phyloP scores from a whole-genome alignment of 495 filamentous ascomycete genomes.

The Apodospora peruviana region DNA sequence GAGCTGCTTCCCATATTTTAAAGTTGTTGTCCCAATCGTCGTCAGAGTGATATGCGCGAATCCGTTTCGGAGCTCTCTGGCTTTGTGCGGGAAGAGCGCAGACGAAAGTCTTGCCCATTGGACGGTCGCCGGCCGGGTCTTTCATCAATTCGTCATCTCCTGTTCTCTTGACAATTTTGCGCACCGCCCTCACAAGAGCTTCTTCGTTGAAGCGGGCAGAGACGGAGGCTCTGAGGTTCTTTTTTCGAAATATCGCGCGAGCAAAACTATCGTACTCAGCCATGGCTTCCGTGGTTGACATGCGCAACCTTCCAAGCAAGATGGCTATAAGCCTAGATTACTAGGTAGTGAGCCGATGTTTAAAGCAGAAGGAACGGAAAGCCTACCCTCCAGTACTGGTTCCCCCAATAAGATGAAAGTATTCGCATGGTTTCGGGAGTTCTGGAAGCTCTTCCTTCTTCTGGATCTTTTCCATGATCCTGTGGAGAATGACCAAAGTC shows the following conservation, averaged over 20 bases:
- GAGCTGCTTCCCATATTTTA: conserved; percentile 23
- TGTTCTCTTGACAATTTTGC: conserved; percentile 5
- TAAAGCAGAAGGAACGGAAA: not conserved
- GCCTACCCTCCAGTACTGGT: conserved; percentile 36
- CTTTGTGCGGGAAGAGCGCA: conserved; percentile 9
- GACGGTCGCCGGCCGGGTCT: conserved; percentile 1
- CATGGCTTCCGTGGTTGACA: conserved; percentile 28
- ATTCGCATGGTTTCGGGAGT: conserved; percentile 29
- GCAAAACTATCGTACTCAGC: conserved; percentile 20
- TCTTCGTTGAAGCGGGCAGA: conserved; percentile 7
- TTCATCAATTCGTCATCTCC: conserved; percentile 6
- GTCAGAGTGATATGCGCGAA: not conserved
- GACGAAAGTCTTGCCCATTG: conserved; percentile 11
- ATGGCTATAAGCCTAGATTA: conserved; percentile 25
- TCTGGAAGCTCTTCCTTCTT: conserved; percentile 6
- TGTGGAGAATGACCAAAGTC: conserved; percentile 26
- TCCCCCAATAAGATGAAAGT: conserved; percentile 34
- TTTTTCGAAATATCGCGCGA: conserved; percentile 18
- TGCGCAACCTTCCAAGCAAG: conserved; percentile 29
- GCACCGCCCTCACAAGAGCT: conserved; percentile 7
- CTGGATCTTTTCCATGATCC: conserved; percentile 27
- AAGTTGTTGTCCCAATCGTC: conserved; percentile 2
- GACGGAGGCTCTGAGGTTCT: conserved; percentile 11
- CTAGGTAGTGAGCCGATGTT: not conserved
- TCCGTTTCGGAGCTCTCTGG: not conserved